Conservation (phyloP, 768 basidiomycete genomes). For the Mycena maculata region DNA sequence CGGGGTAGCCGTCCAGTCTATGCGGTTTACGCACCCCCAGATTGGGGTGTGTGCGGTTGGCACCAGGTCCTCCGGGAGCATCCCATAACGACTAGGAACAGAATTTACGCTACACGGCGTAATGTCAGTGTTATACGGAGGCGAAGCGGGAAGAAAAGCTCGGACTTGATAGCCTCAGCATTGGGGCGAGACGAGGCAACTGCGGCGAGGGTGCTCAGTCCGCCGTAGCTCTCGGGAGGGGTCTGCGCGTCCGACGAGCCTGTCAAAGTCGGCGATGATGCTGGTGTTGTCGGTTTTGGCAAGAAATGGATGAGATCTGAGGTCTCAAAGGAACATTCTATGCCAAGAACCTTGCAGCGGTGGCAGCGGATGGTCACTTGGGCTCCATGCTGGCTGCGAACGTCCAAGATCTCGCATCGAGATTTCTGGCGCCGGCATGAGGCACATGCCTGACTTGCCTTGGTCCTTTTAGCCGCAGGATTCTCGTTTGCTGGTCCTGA, state of each 20-base stretch:
- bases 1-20: constrained; percentile 58
- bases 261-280: constrained; percentile 1
- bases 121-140: too few species aligned
- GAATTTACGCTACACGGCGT: too few species aligned
- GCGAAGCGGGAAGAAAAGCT: too few species aligned
- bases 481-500: constrained; percentile 11
- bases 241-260: not conserved
- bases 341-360: constrained; percentile 60
- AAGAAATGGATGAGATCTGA: constrained; percentile 42
- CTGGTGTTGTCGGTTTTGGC: constrained; percentile 18
- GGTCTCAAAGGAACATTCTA: constrained; percentile 59
- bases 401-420: constrained; percentile 61
- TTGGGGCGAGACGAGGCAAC: constrained; percentile 33
- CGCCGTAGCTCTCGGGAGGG: constrained; percentile 4
- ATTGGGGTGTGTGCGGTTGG: constrained; percentile 51
- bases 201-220: constrained; percentile 26
- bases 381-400: constrained; percentile 5
- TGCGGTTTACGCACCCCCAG: constrained; percentile 49
- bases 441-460: constrained; percentile 57
- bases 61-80: constrained; percentile 50
- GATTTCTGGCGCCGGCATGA: constrained; percentile 63
- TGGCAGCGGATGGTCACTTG: constrained; percentile 52
- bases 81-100: constrained; percentile 36
- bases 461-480: constrained; percentile 50
- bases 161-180: not conserved